Evolutionary conservation across 2,329 filamentous ascomycete genomes (phyloP), one percentile per base, ranked within the genome.

Genomic region (Colletotrichum orchidophilum): DNA sequence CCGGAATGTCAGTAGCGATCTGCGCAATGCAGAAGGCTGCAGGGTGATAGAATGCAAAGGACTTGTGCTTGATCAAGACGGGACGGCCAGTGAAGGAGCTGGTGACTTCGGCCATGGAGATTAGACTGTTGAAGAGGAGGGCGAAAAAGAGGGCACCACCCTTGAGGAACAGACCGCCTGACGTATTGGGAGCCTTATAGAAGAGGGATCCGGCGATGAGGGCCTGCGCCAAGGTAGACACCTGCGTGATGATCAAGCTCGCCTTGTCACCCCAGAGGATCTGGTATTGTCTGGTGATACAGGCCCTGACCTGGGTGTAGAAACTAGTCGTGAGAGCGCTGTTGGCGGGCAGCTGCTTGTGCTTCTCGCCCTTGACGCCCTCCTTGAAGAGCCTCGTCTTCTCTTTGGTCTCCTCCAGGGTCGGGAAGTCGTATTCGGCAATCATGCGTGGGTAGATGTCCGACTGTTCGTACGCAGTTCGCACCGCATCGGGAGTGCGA

Each of bases 141-240:
- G 90, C 83, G 61, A 93, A 87, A 83, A 93, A 93, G 5, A 91
- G 80, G 0, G 90, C 86, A 63, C 91, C 92, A 0, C 86, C 85
- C 75, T 92, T 92, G 74, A 88, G 77, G 77, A 93, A 93, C 0
- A 93, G 79, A 9, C 91, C 91, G 1, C 80, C 83, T 0, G 89
- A 88, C 60, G 86, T 88, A 27, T 81, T 70, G 0, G 90, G 86
- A 0, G 90, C 87, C 66, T 90, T 85, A 80, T 93, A 93, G 80
- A 93, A 93, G 3, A 93, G 83, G 0, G 90, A 92, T 7, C 91
- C 91, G 1, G 87, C 84, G 68, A 93, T 87, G 5, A 93, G 79
- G 0, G 91, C 90, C 75, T 92, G 88, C 0, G 84, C 75, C 8
- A 92, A 75, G 1, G 87, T 90, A 0, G 86, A 85, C 5, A 83